Evolutionary conservation across 1,284 basidiomycete species (phyloP), one percentile per base, ranked within the genome.

Genomic region (Singerocomus rubriflavus): DNA sequence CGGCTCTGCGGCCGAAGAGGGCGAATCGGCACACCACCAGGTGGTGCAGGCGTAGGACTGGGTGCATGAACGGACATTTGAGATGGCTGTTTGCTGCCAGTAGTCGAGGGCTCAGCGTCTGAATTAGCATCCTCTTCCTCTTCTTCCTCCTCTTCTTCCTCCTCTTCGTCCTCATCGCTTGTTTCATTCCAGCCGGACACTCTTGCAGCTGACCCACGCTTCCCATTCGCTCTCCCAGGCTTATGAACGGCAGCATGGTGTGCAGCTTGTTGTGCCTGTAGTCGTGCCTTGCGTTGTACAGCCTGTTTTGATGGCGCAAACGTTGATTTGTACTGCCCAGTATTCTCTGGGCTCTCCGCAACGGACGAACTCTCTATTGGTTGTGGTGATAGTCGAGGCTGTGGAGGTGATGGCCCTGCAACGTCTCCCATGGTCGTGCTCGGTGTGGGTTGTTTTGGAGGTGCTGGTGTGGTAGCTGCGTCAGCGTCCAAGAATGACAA

Each of bases 271-370:
- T 91, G 86, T 17, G 88, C 89, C 62, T 93, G 84, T 12, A 79
- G 77, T 66, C 87, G 89, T 11, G 88, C 87, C 60, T 91, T 89
- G 46, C 93, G 79, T 63, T 95, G 84, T 21, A 82, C 81, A 21
- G 90, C 92, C 56, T 85, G 81, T 62, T 80, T 87, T 13, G 88
- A 89, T 0, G 85, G 87, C 0, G 91, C 88, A 61, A 95, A 95
- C 3, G 92, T 93, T 1, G 91, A 93, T 42, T 80, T 80, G 64
- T 77, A 84, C 58, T 77, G 77, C 1, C 38, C 56, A 21, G 40
- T 54, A 14, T 57, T 62, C 30, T 68, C 66, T 13, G 61, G 56
- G 52, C 54, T 60, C n/a, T 40, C 55, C 6, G 59, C 35, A 26
- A 45, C 32, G 3, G 56, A 33, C 14, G 53, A 35, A 14, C 45